Conservation (phyloP, 345 rosid species). For the Boechera stricta region DNA sequence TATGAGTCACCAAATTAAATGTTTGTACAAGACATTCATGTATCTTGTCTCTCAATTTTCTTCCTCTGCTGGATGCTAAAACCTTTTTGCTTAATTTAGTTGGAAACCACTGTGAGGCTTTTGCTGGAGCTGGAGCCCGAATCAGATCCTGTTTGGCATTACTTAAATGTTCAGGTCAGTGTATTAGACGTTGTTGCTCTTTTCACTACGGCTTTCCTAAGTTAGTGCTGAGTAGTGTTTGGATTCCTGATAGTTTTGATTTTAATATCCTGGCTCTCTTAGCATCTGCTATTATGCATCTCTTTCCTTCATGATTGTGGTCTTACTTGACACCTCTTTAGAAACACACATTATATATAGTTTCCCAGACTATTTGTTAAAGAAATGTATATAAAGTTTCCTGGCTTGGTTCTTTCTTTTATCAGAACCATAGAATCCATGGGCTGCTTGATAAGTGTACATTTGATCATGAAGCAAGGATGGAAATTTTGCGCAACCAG, state of each 20-base stretch:
- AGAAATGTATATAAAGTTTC: constrained; percentile 1
- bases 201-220: constrained; percentile 13
- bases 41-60: not conserved
- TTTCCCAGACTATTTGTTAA: not conserved
- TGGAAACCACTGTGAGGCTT: constrained; percentile 93
- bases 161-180: constrained; percentile 88
- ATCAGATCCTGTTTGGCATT: constrained; percentile 97
- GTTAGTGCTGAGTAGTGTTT: constrained; percentile 2
- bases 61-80: constrained; percentile 27
- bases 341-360: not conserved
- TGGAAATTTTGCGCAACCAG: constrained; percentile 75
- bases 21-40: constrained; percentile 9
- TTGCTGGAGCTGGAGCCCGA: constrained; percentile 97
- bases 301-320: constrained; percentile 15
- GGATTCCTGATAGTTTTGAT: constrained; percentile 15
- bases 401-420: constrained; percentile 39
- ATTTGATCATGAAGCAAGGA: constrained; percentile 81
- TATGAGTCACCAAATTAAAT: not conserved
- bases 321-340: constrained; percentile 11
- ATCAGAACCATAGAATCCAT: constrained; percentile 85
- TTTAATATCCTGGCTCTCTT: not conserved
- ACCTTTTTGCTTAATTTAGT: constrained; percentile 53
- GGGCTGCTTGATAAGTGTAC: constrained; percentile 96
- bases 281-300: not conserved
- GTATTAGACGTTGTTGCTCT: constrained; percentile 15